A percentile compares a stretch with the other conserved stretches of the same genome.
Evolutionary conservation across 192 early-diverging fungal species (phyloP).

Genomic region (Paraglomus occultum): DNA sequence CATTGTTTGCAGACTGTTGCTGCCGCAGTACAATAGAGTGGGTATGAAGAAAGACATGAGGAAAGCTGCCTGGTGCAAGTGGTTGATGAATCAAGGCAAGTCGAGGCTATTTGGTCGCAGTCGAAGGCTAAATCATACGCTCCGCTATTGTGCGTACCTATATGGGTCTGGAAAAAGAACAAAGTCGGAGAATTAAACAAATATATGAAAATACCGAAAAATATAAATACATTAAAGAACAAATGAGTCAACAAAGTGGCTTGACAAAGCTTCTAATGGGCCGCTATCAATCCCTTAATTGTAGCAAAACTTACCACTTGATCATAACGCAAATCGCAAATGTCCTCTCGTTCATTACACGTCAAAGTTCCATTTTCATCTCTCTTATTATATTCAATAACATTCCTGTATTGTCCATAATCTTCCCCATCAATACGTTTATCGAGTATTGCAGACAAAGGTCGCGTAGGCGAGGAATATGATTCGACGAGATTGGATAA

Average conservation of each 20-base stretch:
- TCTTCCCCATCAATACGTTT: too few species aligned
- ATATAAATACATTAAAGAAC: background rate
- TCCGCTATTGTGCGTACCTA: constrained; percentile 43
- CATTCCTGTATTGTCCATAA: too few species aligned
- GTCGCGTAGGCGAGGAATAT: too few species aligned
- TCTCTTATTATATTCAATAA: too few species aligned
- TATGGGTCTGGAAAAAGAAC: constrained; percentile 33
- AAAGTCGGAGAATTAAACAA: background rate
- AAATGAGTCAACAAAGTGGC: background rate
- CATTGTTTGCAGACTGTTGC: constrained; percentile 31
- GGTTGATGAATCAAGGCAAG: constrained; percentile 33
- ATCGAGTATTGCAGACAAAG: too few species aligned
- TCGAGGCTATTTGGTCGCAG: constrained; percentile 29
- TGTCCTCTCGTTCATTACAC: constrained; percentile 38
- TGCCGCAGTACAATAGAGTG: constrained; percentile 32
- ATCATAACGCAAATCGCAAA: constrained; percentile 43
- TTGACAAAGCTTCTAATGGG: background rate
- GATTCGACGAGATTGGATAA: too few species aligned
- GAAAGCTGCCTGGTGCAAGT: constrained; percentile 32
- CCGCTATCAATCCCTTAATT: background rate
- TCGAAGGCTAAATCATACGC: constrained; percentile 40
- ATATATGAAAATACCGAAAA: background rate
- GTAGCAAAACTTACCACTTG: constrained; percentile 39
- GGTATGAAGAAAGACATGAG: constrained; percentile 33
- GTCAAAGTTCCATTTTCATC: constrained; percentile 7